phyloP scores from a whole-genome alignment of 208 protist species.

The Naegleria gruberi region DNA sequence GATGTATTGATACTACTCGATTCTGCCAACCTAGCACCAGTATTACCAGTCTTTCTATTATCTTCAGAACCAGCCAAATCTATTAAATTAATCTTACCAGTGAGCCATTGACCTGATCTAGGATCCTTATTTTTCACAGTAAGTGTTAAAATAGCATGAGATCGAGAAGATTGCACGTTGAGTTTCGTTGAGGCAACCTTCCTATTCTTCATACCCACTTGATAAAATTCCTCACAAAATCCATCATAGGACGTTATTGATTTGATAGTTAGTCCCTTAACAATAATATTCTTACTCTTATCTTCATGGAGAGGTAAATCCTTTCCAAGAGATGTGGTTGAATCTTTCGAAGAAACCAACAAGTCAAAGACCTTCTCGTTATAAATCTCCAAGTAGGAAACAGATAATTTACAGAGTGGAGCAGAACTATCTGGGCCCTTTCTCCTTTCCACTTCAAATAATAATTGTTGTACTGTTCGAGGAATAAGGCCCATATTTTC shows the following conservation, averaged over 20 bases:
- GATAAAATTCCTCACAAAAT: not conserved
- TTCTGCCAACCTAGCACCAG: conserved; percentile 17
- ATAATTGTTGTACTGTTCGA: conserved; percentile 15
- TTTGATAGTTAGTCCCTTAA: conserved; percentile 19
- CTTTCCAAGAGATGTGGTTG: not conserved
- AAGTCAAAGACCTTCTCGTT: conserved; percentile 43
- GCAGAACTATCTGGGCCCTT: not conserved
- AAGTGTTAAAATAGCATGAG: not conserved
- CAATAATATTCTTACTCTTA: conserved; percentile 30
- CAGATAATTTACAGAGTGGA: not conserved
- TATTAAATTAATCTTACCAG: conserved; percentile 70
- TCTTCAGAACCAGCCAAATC: conserved; percentile 69
- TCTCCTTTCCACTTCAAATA: conserved; percentile 7
- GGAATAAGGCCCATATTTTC: conserved; percentile 32
- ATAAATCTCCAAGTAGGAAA: conserved; percentile 44
- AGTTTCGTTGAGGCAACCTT: conserved; percentile 24
- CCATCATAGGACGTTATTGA: not conserved
- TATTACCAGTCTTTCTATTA: conserved; percentile 37
- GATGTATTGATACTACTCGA: conserved; percentile 58
- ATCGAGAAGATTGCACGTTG: conserved; percentile 24
- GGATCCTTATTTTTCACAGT: not conserved
- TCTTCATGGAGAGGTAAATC: conserved; percentile 17
- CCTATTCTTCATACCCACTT: conserved; percentile 22
- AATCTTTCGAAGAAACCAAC: conserved; percentile 1
- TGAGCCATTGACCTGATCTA: not conserved